These are phyloP conservation scores for Sicyos edulis DNA, from an alignment of 306 rosid species.

Conservation along the genomic window DNA sequence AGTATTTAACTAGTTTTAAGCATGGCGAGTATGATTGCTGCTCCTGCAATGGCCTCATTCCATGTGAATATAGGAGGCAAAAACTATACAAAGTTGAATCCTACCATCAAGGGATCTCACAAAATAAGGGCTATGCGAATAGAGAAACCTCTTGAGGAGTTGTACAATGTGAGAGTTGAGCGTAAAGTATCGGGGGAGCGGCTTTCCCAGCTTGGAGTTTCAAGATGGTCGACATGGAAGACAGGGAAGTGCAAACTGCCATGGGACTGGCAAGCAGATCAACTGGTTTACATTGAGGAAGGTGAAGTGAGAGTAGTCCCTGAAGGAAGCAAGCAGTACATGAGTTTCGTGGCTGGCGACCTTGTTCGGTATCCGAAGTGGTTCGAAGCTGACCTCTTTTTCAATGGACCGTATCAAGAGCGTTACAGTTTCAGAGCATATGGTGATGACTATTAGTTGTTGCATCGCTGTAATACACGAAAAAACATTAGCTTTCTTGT, in stretches of 20 bases:
- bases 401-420: constrained; percentile 81
- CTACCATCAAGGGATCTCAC: constrained; percentile 17
- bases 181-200: constrained; percentile 49
- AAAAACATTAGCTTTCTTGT: neutral
- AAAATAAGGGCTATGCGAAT: constrained; percentile 46
- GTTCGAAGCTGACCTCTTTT: constrained; percentile 87
- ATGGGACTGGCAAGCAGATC: constrained; percentile 97
- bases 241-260: constrained; percentile 68
- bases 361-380: constrained; percentile 77
- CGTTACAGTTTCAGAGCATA: constrained; percentile 72
- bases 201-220: constrained; percentile 60
- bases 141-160: constrained; percentile 74
- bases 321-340: constrained; percentile 70
- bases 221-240: constrained; percentile 87
- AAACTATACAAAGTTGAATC: constrained; percentile 24
- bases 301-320: constrained; percentile 90
- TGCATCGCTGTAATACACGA: neutral
- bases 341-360: constrained; percentile 80
- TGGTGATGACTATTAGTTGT: constrained; percentile 50
- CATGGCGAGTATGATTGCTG: constrained; percentile 8
- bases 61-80: constrained; percentile 27
- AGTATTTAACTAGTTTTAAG: neutral
- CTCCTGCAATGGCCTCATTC: constrained; percentile 33
- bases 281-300: constrained; percentile 80
- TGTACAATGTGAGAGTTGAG: constrained; percentile 71